Evolutionary conservation across 139 green algal genomes (phyloP).

Genomic region (Coelastrella sp.): DNA sequence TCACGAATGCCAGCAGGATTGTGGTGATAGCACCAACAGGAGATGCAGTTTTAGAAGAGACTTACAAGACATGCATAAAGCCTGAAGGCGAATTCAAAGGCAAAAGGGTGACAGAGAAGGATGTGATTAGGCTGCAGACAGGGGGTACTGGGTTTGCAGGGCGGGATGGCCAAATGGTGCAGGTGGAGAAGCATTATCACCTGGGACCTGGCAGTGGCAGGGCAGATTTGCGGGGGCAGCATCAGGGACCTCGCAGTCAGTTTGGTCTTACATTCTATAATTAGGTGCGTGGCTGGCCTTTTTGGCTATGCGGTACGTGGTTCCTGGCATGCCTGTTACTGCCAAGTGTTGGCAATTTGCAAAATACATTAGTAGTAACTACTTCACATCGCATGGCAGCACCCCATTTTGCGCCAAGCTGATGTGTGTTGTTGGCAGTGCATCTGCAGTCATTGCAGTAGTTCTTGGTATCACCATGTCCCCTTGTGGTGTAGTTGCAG

Average conservation of each 20-base stretch:
- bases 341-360: not conserved
- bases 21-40: conserved; percentile 87
- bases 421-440: too few species aligned
- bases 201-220: conserved; percentile 72
- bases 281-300: conserved; percentile 31
- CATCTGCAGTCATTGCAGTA: too few species aligned
- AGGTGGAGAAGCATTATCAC: conserved; percentile 57
- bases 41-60: conserved; percentile 84
- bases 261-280: conserved; percentile 82
- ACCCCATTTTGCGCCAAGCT: too few species aligned
- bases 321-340: not conserved
- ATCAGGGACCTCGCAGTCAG: conserved; percentile 56
- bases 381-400: too few species aligned
- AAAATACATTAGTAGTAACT: not conserved
- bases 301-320: not conserved
- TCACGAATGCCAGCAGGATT: conserved; percentile 85
- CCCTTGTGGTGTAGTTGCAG: too few species aligned
- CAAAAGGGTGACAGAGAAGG: conserved; percentile 52
- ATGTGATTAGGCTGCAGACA: conserved; percentile 84
- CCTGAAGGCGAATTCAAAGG: conserved; percentile 83
- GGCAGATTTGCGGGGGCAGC: conserved; percentile 85
- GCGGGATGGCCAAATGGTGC: conserved; percentile 74
- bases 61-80: conserved; percentile 84
- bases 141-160: conserved; percentile 86
- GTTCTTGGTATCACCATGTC: too few species aligned